phyloP scores from a whole-genome alignment of 1,139 yeast species.

The Hyphopichia wangnamkhiaoensis region DNA sequence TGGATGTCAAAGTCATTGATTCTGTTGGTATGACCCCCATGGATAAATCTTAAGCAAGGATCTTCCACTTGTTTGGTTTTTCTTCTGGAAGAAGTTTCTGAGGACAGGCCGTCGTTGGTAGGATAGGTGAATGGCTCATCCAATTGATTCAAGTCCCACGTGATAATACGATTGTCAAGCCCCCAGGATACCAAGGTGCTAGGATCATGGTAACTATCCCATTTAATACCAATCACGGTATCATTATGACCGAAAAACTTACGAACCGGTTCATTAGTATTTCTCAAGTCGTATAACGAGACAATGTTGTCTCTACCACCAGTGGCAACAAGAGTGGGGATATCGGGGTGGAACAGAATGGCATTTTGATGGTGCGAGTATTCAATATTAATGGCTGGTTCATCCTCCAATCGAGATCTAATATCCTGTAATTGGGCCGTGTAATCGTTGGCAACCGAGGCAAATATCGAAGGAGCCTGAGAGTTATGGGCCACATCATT shows the following conservation, averaged over 20 bases:
- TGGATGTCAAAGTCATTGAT: slow-evolving; percentile 53
- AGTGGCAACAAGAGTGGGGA: slow-evolving; percentile 48
- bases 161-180: slow-evolving; percentile 48
- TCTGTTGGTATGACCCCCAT: slow-evolving; percentile 60
- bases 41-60: slow-evolving; percentile 60
- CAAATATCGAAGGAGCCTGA: slow-evolving; percentile 51
- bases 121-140: slow-evolving; percentile 48
- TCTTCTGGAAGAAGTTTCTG: slow-evolving; percentile 19
- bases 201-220: slow-evolving; percentile 40
- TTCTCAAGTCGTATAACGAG: slow-evolving; percentile 52
- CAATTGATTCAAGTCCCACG: slow-evolving; percentile 52
- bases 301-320: slow-evolving; percentile 56
- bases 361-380: slow-evolving; percentile 50
- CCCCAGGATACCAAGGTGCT: slow-evolving; percentile 46
- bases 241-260: slow-evolving; percentile 53
- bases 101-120: slow-evolving; percentile 15
- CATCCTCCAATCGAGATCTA: slow-evolving; percentile 42
- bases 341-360: slow-evolving; percentile 49
- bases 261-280: slow-evolving; percentile 47
- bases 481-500: slow-evolving; percentile 61
- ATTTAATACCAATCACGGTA: slow-evolving; percentile 37
- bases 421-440: slow-evolving; percentile 68
- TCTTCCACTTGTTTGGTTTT: slow-evolving; percentile 44
- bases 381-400: slow-evolving; percentile 45
- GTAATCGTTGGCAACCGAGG: slow-evolving; percentile 73